phyloP scores from a whole-genome alignment of 495 filamentous ascomycete genomes.

The Hypoxylon trugodes region DNA sequence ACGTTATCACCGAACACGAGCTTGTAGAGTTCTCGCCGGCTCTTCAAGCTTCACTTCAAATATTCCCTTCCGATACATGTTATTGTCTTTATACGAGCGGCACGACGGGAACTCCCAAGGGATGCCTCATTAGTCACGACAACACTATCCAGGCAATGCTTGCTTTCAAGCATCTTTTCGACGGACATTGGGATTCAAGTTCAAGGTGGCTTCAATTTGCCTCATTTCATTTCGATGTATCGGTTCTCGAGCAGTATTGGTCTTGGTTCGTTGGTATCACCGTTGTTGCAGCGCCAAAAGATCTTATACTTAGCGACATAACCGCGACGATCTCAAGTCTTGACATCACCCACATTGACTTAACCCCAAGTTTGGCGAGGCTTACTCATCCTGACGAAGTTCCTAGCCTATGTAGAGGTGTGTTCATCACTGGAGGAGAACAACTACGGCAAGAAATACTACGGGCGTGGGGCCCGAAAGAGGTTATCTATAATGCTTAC shows the following conservation, averaged over 20 bases:
- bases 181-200: constrained; percentile 68
- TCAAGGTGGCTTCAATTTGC: constrained; percentile 89
- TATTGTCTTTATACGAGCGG: constrained; percentile 86
- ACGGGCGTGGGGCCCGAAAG: constrained; percentile 69
- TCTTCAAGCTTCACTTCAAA: constrained; percentile 7
- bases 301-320: constrained; percentile 81
- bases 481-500: constrained; percentile 77
- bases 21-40: constrained; percentile 40
- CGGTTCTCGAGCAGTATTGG: constrained; percentile 88
- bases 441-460: constrained; percentile 76
- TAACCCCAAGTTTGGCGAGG: constrained; percentile 74
- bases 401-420: constrained; percentile 70
- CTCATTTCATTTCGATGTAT: constrained; percentile 89
- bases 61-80: constrained; percentile 59
- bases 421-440: constrained; percentile 82
- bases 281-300: constrained; percentile 77
- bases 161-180: constrained; percentile 74
- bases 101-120: constrained; percentile 83
- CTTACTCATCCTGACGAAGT: constrained; percentile 71
- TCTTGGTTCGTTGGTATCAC: constrained; percentile 86
- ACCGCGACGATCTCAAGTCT: constrained; percentile 71
- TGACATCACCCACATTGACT: constrained; percentile 85
- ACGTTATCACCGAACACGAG: constrained; percentile 45
- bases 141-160: constrained; percentile 80
- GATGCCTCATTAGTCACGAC: constrained; percentile 76